Evolutionary conservation across 805 yeast species (phyloP).

Genomic region (Suhomyces sp.): DNA sequence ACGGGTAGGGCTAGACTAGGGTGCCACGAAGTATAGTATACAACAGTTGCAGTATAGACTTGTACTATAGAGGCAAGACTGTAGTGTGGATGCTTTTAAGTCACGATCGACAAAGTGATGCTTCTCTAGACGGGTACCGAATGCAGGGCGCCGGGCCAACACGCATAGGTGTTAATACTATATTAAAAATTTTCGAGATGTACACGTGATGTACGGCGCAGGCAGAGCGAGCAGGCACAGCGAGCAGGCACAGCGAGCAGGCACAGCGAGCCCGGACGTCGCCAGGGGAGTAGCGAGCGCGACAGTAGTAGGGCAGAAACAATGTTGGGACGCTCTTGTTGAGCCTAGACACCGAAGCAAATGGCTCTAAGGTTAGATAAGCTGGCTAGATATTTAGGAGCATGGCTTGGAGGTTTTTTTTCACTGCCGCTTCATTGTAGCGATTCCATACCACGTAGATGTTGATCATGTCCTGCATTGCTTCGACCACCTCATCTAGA

Average conservation of each 20-base stretch:
- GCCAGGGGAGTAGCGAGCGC: too few species aligned
- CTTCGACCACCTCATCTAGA: slow-evolving; percentile 71
- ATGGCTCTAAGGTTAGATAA: too few species aligned
- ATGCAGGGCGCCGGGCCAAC: neutral
- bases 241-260: too few species aligned
- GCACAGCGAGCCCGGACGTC: too few species aligned
- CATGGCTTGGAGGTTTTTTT: slow-evolving; percentile 47
- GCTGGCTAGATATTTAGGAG: slow-evolving; percentile 27
- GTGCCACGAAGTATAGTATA: neutral
- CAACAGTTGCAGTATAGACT: neutral
- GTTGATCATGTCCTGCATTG: slow-evolving; percentile 79
- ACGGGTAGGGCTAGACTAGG: neutral
- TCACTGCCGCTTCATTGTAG: slow-evolving; percentile 67
- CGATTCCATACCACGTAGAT: slow-evolving; percentile 83
- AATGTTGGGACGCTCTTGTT: too few species aligned
- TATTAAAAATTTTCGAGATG: neutral
- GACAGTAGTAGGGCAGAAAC: too few species aligned
- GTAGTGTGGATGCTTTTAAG: neutral
- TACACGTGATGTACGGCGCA: neutral
- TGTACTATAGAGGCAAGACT: neutral
- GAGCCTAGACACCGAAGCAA: too few species aligned
- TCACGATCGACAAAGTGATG: neutral
- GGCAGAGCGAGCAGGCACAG: neutral
- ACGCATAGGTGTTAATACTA: neutral
- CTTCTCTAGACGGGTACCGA: neutral